phyloP scores from a whole-genome alignment of 2,329 filamentous ascomycete genomes.

The Didymella pinodella region DNA sequence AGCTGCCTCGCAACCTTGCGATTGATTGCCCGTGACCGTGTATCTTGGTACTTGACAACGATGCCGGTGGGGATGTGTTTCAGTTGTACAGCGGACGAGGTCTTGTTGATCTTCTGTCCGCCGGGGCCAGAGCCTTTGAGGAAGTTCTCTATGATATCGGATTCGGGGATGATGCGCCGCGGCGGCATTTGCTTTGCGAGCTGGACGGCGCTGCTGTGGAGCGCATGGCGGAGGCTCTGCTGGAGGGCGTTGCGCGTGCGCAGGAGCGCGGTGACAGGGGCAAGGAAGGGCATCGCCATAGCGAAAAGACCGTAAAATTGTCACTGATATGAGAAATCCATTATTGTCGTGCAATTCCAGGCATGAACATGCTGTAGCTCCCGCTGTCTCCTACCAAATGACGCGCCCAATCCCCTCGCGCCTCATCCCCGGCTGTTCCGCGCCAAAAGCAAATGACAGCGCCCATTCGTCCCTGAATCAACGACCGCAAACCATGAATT shows the following conservation, averaged over 20 bases:
- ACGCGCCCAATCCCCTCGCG: slow-evolving; percentile 22
- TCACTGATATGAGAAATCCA: slow-evolving; percentile 29
- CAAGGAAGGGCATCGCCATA: slow-evolving; percentile 22
- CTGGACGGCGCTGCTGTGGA: slow-evolving; percentile 14
- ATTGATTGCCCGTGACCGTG: slow-evolving; percentile 85
- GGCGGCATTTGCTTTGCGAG: slow-evolving; percentile 63
- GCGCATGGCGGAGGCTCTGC: slow-evolving; percentile 24
- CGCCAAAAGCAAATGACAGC: slow-evolving; percentile 19
- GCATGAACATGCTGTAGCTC: background rate
- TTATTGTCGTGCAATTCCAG: slow-evolving; percentile 1
- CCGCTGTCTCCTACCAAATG: background rate
- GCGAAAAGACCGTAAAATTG: slow-evolving; percentile 11
- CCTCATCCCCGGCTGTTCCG: slow-evolving; percentile 20
- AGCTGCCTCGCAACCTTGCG: slow-evolving; percentile 82
- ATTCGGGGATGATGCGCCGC: slow-evolving; percentile 76
- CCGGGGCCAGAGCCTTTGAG: slow-evolving; percentile 92
- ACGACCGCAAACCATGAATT: background rate
- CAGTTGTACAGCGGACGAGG: slow-evolving; percentile 90
- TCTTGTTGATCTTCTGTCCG: slow-evolving; percentile 99
- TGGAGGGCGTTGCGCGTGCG: slow-evolving; percentile 26
- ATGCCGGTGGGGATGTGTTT: slow-evolving; percentile 90
- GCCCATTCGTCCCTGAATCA: slow-evolving; percentile 11
- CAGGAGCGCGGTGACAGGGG: slow-evolving; percentile 8
- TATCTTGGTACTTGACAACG: slow-evolving; percentile 93
- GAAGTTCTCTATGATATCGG: slow-evolving; percentile 83